A percentile compares a stretch with the other conserved stretches of the same genome.
These are phyloP conservation scores for Cochlearia excelsa DNA, from an alignment of 345 rosid species.

Conservation along the genomic window DNA sequence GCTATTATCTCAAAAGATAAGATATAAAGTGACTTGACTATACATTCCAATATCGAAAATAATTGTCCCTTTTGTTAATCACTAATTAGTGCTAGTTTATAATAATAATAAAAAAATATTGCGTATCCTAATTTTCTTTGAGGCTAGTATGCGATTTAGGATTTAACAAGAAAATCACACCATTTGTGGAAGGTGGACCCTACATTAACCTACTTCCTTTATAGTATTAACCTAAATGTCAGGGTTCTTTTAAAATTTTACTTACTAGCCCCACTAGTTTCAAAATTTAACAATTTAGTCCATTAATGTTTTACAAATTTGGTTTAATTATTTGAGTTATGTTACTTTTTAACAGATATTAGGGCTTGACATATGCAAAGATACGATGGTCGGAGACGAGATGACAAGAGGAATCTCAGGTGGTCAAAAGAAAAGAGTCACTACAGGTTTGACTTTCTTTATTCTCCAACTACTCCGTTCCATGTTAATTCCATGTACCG, in stretches of 20 bases:
- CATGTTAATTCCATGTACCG: background rate
- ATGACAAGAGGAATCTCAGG: conserved; percentile 90
- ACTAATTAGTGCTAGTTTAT: no score
- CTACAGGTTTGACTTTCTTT: conserved; percentile 51
- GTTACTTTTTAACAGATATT: conserved; percentile 43
- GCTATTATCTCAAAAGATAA: background rate
- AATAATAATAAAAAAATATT: no score
- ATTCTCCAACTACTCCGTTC: background rate
- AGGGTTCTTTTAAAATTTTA: background rate
- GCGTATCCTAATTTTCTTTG: no score
- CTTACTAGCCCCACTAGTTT: conserved; percentile 16
- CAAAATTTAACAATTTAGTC: background rate
- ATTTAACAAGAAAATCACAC: background rate
- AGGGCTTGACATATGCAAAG: conserved; percentile 85
- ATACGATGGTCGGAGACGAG: conserved; percentile 76
- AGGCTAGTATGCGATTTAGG: background rate
- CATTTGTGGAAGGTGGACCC: conserved; percentile 21
- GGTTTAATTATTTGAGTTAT: background rate
- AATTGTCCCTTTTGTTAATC: no score
- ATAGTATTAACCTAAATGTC: conserved; percentile 21
- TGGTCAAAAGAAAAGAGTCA: conserved; percentile 84
- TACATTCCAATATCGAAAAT: no score
- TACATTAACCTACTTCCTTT: conserved; percentile 12
- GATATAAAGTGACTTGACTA: background rate
- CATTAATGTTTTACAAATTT: background rate